phyloP scores from a whole-genome alignment of 2,329 filamentous ascomycete genomes.

The Pseudogymnoascus verrucosus region DNA sequence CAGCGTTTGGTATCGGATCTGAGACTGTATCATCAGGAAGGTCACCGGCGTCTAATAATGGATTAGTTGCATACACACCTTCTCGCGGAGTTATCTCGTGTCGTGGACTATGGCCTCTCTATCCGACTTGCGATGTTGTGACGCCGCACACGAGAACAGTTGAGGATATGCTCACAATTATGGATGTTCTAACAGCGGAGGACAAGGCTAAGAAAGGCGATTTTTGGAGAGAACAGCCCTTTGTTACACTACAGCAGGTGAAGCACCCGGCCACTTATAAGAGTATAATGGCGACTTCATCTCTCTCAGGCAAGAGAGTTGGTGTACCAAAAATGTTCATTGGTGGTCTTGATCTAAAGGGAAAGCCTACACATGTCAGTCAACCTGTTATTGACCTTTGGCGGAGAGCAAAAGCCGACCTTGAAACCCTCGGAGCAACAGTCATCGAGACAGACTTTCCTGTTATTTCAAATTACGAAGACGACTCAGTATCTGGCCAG shows the following conservation, averaged over 20 bases:
- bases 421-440: conserved; percentile 28
- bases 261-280: conserved; percentile 30
- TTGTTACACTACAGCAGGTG: conserved; percentile 33
- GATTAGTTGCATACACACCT: conserved; percentile 47
- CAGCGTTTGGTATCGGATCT: conserved; percentile 44
- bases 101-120: conserved; percentile 47
- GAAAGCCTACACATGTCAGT: conserved; percentile 22
- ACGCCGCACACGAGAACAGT: conserved; percentile 45
- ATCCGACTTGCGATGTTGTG: conserved; percentile 47
- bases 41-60: conserved; percentile 49
- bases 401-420: conserved; percentile 22
- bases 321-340: conserved; percentile 45
- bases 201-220: conserved; percentile 38
- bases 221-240: conserved; percentile 46
- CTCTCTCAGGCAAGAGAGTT: conserved; percentile 37
- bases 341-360: conserved; percentile 21
- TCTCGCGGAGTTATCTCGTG: conserved; percentile 44
- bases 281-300: conserved; percentile 23
- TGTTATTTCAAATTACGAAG: conserved; percentile 24
- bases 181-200: conserved; percentile 38
- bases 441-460: conserved; percentile 30
- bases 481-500: background rate
- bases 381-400: conserved; percentile 32
- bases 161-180: conserved; percentile 40
- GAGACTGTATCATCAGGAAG: conserved; percentile 51